phyloP scores from a whole-genome alignment of 2,329 filamentous ascomycete genomes.

The Paracorniculantispora psalliotae region DNA sequence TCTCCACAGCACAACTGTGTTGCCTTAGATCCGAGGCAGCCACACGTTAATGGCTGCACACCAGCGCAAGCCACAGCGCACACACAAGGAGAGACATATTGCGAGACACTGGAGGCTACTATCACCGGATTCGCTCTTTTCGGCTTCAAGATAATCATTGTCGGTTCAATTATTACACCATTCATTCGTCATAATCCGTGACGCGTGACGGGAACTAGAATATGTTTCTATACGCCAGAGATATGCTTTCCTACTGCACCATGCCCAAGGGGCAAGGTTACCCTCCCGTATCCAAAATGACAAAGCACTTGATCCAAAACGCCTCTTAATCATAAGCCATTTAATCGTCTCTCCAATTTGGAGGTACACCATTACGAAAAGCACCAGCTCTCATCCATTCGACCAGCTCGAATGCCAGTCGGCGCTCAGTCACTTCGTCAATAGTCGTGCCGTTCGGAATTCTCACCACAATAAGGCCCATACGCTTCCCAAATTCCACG shows the following conservation, averaged over 20 bases:
- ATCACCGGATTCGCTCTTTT: not conserved
- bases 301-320: not conserved
- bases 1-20: not conserved
- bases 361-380: conserved; percentile 30
- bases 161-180: not conserved
- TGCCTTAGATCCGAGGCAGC: conserved; percentile 8
- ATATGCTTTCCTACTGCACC: not conserved
- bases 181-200: conserved; percentile 1
- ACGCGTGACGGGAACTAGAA: not conserved
- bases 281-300: not conserved
- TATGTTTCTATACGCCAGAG: not conserved
- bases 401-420: conserved; percentile 80
- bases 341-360: conserved; percentile 19
- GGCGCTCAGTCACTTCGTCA: conserved; percentile 65
- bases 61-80: not conserved
- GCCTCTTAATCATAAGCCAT: not conserved
- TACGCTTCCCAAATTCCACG: conserved; percentile 53
- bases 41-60: not conserved
- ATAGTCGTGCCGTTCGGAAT: conserved; percentile 40
- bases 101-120: not conserved
- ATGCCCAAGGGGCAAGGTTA: not conserved
- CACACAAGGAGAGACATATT: conserved; percentile 1
- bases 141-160: not conserved
- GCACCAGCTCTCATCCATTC: conserved; percentile 63
- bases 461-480: conserved; percentile 51